A percentile compares a stretch with the other conserved stretches of the same genome.
Conservation (phyloP, 1,284 basidiomycete species). For the Pseudozyma hubeiensis region DNA sequence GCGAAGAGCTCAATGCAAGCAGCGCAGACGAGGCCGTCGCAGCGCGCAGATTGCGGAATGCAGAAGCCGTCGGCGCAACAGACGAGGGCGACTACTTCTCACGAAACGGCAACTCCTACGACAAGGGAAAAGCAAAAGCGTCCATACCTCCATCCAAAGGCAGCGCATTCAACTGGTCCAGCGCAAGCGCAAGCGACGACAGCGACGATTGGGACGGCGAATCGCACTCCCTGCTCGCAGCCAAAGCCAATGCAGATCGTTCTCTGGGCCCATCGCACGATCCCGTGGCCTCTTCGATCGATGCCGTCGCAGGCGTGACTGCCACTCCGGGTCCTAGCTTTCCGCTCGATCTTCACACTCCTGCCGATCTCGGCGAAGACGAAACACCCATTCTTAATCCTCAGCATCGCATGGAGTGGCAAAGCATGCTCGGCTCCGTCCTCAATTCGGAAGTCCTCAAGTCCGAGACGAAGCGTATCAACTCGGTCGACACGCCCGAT, state of each 20-base stretch:
- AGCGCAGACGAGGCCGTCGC: conserved; percentile 21
- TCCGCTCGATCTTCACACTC: conserved; percentile 42
- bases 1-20: conserved; percentile 11
- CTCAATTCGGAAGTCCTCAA: conserved; percentile 66
- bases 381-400: conserved; percentile 54
- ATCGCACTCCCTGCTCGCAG: conserved; percentile 5
- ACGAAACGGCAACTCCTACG: conserved; percentile 21
- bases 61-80: conserved; percentile 9
- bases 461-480: conserved; percentile 67
- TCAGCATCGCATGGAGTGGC: conserved; percentile 66
- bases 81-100: conserved; percentile 49
- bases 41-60: conserved; percentile 14
- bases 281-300: conserved; percentile 11
- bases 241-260: conserved; percentile 10
- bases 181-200: conserved; percentile 43
- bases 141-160: conserved; percentile 21
- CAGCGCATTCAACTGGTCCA: conserved; percentile 22
- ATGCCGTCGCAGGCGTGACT: conserved; percentile 10
- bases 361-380: conserved; percentile 25
- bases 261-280: conserved; percentile 22
- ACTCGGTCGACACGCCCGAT: conserved; percentile 68
- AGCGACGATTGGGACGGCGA: conserved; percentile 50
- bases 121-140: conserved; percentile 23
- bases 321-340: conserved; percentile 46
- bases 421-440: conserved; percentile 67